phyloP scores from a whole-genome alignment of 169 alveolate genomes.

The Eimeria necatrix region DNA sequence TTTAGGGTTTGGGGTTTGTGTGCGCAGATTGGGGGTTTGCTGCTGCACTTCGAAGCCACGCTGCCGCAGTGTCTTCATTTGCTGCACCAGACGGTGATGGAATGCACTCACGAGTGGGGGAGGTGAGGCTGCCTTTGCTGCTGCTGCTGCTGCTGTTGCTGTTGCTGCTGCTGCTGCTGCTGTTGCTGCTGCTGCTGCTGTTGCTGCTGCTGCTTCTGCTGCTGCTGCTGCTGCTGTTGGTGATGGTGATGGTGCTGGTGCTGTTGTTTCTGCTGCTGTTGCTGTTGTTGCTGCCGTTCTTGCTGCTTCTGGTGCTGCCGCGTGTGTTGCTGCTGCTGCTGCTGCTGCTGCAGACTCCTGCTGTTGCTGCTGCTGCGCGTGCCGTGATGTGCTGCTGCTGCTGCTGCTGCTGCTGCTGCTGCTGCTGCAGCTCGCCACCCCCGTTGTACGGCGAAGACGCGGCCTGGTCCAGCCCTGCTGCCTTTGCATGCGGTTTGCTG shows the following conservation, averaged over 20 bases:
- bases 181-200: not conserved
- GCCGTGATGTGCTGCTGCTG: constrained; percentile 14
- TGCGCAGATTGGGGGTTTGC: not conserved
- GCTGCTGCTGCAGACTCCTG: too few species aligned
- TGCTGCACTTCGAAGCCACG: not conserved
- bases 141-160: not conserved
- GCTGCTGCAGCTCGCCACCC: not conserved
- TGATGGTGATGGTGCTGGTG: not conserved
- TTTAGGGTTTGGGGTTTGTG: too few species aligned
- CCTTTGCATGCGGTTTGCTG: not conserved
- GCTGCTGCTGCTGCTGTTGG: not conserved
- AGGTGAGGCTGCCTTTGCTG: not conserved
- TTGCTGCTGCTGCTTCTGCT: not conserved
- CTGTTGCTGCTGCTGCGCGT: too few species aligned
- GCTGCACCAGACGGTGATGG: not conserved
- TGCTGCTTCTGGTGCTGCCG: too few species aligned
- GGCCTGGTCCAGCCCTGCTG: not conserved
- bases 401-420: not conserved
- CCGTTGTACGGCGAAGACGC: not conserved
- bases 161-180: not conserved
- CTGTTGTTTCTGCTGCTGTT: not conserved
- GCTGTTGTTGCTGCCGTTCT: not conserved
- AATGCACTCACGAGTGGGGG: not conserved
- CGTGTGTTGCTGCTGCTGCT: not conserved
- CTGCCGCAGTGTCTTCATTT: not conserved